These are phyloP conservation scores for Rubia balearica DNA, from an alignment of 305 asterid species.

Conservation along the genomic window DNA sequence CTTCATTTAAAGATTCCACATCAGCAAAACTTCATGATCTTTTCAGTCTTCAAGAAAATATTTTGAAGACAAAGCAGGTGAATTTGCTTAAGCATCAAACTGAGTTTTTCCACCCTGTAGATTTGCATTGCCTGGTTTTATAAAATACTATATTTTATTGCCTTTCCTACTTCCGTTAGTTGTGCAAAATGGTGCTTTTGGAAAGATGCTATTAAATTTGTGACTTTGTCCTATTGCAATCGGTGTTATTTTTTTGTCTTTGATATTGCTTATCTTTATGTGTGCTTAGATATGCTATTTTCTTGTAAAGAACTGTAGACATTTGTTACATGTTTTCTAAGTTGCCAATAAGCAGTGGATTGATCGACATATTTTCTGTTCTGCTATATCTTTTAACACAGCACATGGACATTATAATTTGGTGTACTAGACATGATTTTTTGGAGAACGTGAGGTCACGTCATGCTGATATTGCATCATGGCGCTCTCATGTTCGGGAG, in stretches of 20 bases:
- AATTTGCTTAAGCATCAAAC: conserved; percentile 16
- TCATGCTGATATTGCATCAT: conserved; percentile 45
- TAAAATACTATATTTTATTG: conserved; percentile 3
- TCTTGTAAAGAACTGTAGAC: background rate
- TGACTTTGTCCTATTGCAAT: background rate
- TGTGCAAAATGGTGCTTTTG: background rate
- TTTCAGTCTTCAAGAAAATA: conserved; percentile 68
- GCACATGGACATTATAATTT: conserved; percentile 84
- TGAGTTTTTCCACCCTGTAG: background rate
- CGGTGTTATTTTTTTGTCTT: background rate
- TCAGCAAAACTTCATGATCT: conserved; percentile 71
- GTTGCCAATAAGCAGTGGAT: conserved; percentile 3
- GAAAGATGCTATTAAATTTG: background rate
- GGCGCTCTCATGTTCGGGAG: conserved; percentile 56
- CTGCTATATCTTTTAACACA: conserved; percentile 25
- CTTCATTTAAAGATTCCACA: conserved; percentile 69
- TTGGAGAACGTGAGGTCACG: conserved; percentile 52
- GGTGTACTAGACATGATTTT: conserved; percentile 86
- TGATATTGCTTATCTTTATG: background rate
- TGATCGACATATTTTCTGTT: background rate
- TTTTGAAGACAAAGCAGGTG: conserved; percentile 90
- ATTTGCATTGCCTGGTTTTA: conserved; percentile 2
- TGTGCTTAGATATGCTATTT: background rate
- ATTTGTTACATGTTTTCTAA: background rate
- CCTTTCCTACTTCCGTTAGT: background rate